Evolutionary conservation across 2,329 filamentous ascomycete species (phyloP).

Genomic region (Dactylellina haptotyla): DNA sequence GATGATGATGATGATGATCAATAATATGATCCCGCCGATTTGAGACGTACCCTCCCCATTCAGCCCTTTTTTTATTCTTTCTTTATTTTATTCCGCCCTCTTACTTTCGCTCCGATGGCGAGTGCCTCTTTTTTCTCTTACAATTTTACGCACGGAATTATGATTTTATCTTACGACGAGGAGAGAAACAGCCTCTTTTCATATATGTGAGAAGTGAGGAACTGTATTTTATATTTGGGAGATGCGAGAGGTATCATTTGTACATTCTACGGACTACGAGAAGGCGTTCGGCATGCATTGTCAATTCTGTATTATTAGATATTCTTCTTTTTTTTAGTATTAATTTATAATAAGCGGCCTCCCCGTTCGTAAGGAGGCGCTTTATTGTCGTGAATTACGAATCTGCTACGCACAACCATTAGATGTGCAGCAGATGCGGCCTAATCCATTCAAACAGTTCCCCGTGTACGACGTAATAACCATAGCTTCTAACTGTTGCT

Average conservation of each 20-base stretch:
- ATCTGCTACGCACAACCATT: too few relatives aligned
- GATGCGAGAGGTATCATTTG: constrained; percentile 7
- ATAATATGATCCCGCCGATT: background rate
- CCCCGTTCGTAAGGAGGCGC: background rate
- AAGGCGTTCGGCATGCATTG: constrained; percentile 42
- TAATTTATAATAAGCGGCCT: constrained; percentile 7
- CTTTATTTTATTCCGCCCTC: background rate
- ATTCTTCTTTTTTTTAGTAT: constrained; percentile 11
- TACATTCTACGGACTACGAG: constrained; percentile 11
- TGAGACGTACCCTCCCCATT: background rate
- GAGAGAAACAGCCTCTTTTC: background rate
- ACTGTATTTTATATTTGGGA: constrained; percentile 20
- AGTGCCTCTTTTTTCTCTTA: too few relatives aligned
- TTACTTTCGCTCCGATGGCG: background rate
- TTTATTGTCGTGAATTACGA: too few relatives aligned
- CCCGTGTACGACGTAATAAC: too few relatives aligned
- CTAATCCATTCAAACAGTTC: too few relatives aligned
- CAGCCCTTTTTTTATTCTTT: background rate
- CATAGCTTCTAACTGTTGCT: too few relatives aligned
- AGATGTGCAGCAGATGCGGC: too few relatives aligned
- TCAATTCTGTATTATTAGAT: constrained; percentile 32
- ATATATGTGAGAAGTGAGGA: background rate
- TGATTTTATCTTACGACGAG: background rate
- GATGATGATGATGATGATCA: background rate
- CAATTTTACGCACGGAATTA: background rate